Base-by-base conservation (phyloP, 139 green algal species). In the Edaphochlamys debaryana region DNA sequence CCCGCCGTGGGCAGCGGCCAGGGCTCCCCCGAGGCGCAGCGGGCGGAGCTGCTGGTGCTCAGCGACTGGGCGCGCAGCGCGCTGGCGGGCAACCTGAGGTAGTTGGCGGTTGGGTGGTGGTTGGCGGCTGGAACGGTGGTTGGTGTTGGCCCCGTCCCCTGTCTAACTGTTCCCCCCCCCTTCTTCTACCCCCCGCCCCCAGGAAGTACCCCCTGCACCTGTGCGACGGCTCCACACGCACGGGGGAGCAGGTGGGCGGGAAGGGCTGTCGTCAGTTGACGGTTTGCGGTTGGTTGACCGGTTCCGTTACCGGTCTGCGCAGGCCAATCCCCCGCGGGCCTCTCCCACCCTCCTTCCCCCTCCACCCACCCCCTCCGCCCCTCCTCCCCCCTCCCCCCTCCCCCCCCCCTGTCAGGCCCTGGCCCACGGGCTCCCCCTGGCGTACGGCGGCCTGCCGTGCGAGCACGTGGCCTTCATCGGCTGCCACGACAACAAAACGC, bases 401-500 rank as follows among this genome's bases (percentile, higher is more conserved):
- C n/a, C n/a, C n/a, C n/a, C n/a, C n/a, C n/a, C n/a, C 45, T 13
- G 40, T 22, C 40, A 77, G 67, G 69, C 42, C 13, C 56, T 73
- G 56, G 58, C 68, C 9, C 69, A 85, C 67, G 69, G 69, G 13
- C 82, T 87, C 74, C 90, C 90, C 0, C 84, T 93, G 58, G 91
- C 86, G 17, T 97, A 97, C 71, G 88, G 92, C 40, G 67, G 36
- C 7, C 54, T 91, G 32, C 92, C 94, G 2, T 79, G 62, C 67
- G 94, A 98, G 80, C 93, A 95, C 68, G 92, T 98, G 34, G 91
- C 94, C 45, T 98, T 97, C 88, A 91, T 95, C 11, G 91, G 90
- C 76, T 97, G 95, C 79, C 96, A 98, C 84, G 96, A 98, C 88
- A 97, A 97, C 80, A 92, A 96, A 67, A 96, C 93, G 56, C 92